Evolutionary conservation across 768 basidiomycete genomes (phyloP).

Genomic region (Solioccasus polychromus): DNA sequence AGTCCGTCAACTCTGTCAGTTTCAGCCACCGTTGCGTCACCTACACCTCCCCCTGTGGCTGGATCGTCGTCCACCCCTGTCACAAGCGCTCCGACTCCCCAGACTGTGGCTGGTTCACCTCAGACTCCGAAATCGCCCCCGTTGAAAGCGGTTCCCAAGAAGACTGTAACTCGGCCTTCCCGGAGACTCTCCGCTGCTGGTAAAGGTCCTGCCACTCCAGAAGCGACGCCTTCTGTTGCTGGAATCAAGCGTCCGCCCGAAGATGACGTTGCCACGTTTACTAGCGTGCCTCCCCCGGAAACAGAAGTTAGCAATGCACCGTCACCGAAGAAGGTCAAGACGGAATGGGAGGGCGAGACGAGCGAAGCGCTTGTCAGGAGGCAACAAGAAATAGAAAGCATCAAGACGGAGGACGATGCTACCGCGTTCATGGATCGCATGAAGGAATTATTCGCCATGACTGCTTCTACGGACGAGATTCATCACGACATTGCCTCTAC

Average conservation of each 20-base stretch:
- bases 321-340: constrained; percentile 69
- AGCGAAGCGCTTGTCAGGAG: constrained; percentile 47
- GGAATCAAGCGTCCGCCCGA: constrained; percentile 36
- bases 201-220: constrained; percentile 33
- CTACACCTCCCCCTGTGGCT: constrained; percentile 46
- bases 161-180: constrained; percentile 24
- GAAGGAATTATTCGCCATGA: constrained; percentile 59
- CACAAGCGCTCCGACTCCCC: constrained; percentile 40
- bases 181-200: constrained; percentile 33
- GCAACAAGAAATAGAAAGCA: constrained; percentile 38
- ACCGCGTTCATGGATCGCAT: constrained; percentile 59
- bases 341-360: constrained; percentile 64
- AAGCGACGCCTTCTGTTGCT: constrained; percentile 29
- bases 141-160: constrained; percentile 50
- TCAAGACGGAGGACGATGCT: constrained; percentile 70
- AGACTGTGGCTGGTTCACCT: constrained; percentile 50
- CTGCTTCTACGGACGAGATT: constrained; percentile 39
- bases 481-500: constrained; percentile 53
- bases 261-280: constrained; percentile 30
- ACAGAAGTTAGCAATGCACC: constrained; percentile 45
- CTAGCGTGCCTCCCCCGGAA: constrained; percentile 32
- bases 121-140: constrained; percentile 73
- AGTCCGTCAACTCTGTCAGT: constrained; percentile 22
- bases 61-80: constrained; percentile 51
- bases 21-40: constrained; percentile 17